These are phyloP conservation scores for Termitomyces sp. DNA, from an alignment of 768 basidiomycete species.

Conservation along the genomic window DNA sequence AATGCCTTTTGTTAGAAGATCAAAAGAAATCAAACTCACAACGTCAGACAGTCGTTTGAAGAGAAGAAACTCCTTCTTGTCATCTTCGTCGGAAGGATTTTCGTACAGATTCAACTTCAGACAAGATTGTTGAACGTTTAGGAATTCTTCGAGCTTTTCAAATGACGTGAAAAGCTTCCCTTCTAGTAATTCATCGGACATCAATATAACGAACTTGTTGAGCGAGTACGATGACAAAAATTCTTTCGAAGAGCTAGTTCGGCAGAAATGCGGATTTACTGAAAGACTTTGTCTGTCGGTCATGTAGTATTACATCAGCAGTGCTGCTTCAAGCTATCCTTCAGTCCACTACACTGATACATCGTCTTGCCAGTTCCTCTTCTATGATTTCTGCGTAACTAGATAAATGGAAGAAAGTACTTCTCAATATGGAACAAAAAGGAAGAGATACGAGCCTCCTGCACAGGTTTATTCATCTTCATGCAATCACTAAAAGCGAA, in stretches of 20 bases:
- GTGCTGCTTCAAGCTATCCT: not conserved
- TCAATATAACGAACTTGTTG: too few species aligned
- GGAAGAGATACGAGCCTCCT: conserved; percentile 36
- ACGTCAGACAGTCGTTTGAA: conserved; percentile 43
- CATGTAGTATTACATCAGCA: conserved; percentile 4
- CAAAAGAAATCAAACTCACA: conserved; percentile 34
- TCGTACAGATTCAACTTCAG: conserved; percentile 43
- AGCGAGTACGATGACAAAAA: too few species aligned
- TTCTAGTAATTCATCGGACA: conserved; percentile 39
- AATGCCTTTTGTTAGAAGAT: not conserved
- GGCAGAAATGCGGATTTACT: too few species aligned
- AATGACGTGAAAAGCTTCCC: conserved; percentile 50
- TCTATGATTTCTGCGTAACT: not conserved
- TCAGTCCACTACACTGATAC: not conserved
- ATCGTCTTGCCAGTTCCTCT: not conserved
- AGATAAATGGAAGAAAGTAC: conserved; percentile 7
- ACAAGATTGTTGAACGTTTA: conserved; percentile 45
- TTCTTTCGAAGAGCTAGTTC: too few species aligned
- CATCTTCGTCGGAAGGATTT: conserved; percentile 40
- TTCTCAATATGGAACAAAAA: conserved; percentile 30
- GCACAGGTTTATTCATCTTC: conserved; percentile 26
- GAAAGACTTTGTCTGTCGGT: too few species aligned
- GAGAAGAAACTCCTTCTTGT: conserved; percentile 34
- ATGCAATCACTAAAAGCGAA: not conserved
- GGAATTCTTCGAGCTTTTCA: conserved; percentile 59